Conservation (phyloP, 768 basidiomycete species). For the Asterophora parasitica region DNA sequence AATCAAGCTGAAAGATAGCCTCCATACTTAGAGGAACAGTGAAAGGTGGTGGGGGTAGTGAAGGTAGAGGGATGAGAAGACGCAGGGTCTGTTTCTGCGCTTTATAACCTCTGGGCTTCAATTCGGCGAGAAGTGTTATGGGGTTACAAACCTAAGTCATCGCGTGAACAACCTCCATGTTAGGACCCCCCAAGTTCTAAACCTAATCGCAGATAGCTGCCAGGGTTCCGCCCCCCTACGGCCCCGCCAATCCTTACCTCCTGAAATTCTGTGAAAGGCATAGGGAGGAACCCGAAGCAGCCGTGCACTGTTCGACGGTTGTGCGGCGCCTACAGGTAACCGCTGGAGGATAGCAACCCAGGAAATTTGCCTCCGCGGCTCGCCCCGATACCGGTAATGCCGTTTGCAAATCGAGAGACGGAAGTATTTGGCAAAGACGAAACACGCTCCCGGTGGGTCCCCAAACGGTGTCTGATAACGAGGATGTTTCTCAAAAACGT, state of each 20-base stretch:
- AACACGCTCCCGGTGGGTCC: too few species aligned
- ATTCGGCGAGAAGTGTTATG: background rate
- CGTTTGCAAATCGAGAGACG: background rate
- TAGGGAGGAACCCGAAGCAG: too few species aligned
- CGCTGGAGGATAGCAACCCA: too few species aligned
- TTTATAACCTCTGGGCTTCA: conserved; percentile 5
- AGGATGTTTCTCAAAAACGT: too few species aligned
- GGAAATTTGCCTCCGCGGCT: background rate
- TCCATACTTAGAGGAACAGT: background rate
- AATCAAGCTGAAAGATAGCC: background rate
- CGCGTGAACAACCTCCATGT: background rate
- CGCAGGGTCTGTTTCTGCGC: background rate
- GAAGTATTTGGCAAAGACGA: background rate
- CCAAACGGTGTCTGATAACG: too few species aligned
- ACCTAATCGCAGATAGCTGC: background rate
- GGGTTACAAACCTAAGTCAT: background rate
- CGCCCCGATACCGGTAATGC: too few species aligned
- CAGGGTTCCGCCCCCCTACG: background rate
- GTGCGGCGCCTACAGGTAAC: too few species aligned
- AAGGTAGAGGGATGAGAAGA: background rate
- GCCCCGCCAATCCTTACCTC: background rate
- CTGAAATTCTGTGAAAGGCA: too few species aligned
- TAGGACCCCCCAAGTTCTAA: background rate
- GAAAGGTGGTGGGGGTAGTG: background rate
- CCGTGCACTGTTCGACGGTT: too few species aligned